Evolutionary conservation across 305 asterid genomes (phyloP).

Genomic region (Plantago lanceolata): DNA sequence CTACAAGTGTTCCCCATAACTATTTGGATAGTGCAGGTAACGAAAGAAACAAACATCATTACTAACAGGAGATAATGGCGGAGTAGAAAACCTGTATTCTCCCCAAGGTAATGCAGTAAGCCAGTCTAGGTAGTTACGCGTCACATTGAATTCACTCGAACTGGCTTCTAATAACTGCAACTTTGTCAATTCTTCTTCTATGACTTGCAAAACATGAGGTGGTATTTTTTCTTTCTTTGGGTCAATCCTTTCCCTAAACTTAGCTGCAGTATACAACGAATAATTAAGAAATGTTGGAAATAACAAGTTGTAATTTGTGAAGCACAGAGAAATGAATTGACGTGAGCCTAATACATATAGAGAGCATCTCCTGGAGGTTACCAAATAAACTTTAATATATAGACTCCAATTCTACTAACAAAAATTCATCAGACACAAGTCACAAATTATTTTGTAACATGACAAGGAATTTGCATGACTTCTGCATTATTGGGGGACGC

Average conservation of each 20-base stretch:
- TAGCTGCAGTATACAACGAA: conserved; percentile 45
- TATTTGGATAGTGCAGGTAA: conserved; percentile 13
- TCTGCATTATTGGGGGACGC: too few species aligned
- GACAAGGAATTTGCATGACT: too few species aligned
- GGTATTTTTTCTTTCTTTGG: conserved; percentile 91
- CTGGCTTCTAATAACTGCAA: conserved; percentile 90
- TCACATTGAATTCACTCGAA: conserved; percentile 96
- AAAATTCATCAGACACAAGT: too few species aligned
- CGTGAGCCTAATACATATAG: too few species aligned
- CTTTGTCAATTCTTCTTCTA: conserved; percentile 91
- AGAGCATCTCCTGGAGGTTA: too few species aligned
- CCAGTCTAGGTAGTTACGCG: conserved; percentile 99
- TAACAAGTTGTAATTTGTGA: background rate
- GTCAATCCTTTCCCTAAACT: conserved; percentile 88
- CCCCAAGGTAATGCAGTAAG: conserved; percentile 99
- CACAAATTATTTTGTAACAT: too few species aligned
- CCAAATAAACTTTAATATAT: too few species aligned
- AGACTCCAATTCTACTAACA: too few species aligned
- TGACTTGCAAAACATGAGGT: conserved; percentile 93
- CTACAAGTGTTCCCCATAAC: conserved; percentile 7
- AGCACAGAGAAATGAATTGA: background rate
- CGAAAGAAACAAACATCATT: conserved; percentile 3
- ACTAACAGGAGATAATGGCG: conserved; percentile 16
- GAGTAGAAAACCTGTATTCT: conserved; percentile 68
- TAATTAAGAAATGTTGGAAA: conserved; percentile 9